These are phyloP conservation scores for Fusarium citri DNA, from an alignment of 2,329 filamentous ascomycete species.

Conservation along the genomic window DNA sequence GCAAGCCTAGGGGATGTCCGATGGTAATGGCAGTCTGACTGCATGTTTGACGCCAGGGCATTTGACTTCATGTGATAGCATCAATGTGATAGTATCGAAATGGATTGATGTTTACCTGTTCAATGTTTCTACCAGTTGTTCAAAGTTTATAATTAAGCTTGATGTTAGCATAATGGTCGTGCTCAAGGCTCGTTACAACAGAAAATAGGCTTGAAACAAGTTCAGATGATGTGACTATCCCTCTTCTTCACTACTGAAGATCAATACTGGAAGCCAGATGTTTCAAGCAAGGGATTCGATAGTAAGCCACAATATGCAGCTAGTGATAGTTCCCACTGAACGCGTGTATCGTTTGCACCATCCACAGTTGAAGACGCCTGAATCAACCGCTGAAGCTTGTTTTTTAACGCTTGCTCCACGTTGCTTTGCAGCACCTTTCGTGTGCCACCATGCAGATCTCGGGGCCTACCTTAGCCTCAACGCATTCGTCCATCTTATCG, in stretches of 20 bases:
- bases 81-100: neutral
- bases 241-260: neutral
- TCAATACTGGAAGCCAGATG: neutral
- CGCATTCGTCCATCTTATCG: slow-evolving; percentile 14
- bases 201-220: neutral
- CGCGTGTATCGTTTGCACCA: slow-evolving; percentile 28
- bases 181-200: neutral
- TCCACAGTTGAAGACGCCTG: neutral
- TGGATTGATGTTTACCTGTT: neutral
- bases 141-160: slow-evolving; percentile 1
- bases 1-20: slow-evolving; percentile 14
- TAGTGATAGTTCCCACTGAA: slow-evolving; percentile 16
- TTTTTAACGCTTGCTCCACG: slow-evolving; percentile 39
- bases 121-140: neutral
- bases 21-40: neutral
- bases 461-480: slow-evolving; percentile 8
- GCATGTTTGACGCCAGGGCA: slow-evolving; percentile 16
- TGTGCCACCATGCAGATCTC: slow-evolving; percentile 29
- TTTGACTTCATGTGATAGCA: slow-evolving; percentile 16
- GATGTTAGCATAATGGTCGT: neutral
- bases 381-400: slow-evolving; percentile 29
- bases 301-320: slow-evolving; percentile 12
- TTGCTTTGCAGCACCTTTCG: slow-evolving; percentile 20
- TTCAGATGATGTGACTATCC: neutral
- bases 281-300: neutral